These are phyloP conservation scores for Gloeostereum incarnatum DNA, from an alignment of 768 basidiomycete species.

Conservation along the genomic window DNA sequence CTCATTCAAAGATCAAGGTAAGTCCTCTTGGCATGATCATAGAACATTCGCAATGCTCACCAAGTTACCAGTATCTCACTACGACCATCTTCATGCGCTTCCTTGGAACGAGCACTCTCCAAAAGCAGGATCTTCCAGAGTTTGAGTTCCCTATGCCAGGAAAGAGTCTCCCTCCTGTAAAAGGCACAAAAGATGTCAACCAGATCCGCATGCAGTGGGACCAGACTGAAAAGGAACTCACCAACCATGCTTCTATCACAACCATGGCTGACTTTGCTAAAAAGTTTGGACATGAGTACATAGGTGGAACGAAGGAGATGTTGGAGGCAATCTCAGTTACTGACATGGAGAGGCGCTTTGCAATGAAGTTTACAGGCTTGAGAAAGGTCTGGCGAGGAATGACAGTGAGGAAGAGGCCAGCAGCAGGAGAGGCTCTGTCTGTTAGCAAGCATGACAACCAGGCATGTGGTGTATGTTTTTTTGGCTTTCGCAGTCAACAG, in stretches of 20 bases:
- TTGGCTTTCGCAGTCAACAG: not conserved
- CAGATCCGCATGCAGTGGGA: not conserved
- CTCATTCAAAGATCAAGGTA: not conserved
- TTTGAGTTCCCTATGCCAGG: not conserved
- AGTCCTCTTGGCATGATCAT: not conserved
- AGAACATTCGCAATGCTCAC: not conserved
- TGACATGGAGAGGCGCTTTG: not conserved
- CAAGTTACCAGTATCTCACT: not conserved
- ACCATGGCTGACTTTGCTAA: not conserved
- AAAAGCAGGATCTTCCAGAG: not conserved
- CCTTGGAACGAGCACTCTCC: not conserved
- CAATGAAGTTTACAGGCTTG: not conserved
- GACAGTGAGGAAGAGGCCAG: not conserved
- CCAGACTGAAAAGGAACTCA: not conserved
- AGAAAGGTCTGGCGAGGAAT: not conserved
- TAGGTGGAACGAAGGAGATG: not conserved
- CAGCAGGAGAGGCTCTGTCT: not conserved
- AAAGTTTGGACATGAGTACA: not conserved
- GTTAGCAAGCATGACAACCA: not conserved
- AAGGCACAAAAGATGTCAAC: not conserved
- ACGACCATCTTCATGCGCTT: not conserved
- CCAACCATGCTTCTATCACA: not conserved
- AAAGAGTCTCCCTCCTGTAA: not conserved
- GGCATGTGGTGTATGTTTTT: not conserved
- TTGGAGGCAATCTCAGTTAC: not conserved